Evolutionary conservation across 2,329 filamentous ascomycete genomes (phyloP).

Genomic region (Zymoseptoria crescenta): DNA sequence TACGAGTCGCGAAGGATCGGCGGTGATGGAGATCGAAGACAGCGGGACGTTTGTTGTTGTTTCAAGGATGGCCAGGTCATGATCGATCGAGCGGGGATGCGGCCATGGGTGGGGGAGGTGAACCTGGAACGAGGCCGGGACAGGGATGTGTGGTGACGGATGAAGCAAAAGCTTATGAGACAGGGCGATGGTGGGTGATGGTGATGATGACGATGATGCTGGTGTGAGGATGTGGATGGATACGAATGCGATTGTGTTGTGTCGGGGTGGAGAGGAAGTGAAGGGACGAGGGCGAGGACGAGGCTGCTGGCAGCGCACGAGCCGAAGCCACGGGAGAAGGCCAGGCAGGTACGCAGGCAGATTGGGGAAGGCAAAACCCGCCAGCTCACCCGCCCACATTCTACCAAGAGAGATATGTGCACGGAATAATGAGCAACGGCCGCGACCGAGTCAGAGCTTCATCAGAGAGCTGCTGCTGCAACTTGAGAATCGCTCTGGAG

Average conservation of each 20-base stretch:
- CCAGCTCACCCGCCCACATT: neutral
- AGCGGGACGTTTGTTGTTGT: constrained; percentile 13
- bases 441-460: neutral
- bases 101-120: constrained; percentile 5
- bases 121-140: constrained; percentile 1
- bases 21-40: neutral
- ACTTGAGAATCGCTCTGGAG: neutral
- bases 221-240: neutral
- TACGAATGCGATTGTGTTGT: constrained; percentile 1
- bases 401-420: neutral
- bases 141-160: constrained; percentile 5
- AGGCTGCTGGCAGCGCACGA: constrained; percentile 1
- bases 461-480: neutral
- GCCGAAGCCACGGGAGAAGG: neutral
- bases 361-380: neutral
- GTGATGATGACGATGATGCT: neutral
- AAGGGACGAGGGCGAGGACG: neutral
- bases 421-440: neutral
- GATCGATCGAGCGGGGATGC: constrained; percentile 11
- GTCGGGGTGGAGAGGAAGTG: neutral
- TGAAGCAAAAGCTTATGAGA: neutral
- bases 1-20: constrained; percentile 12
- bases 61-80: constrained; percentile 4
- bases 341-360: neutral
- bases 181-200: neutral